Evolutionary conservation across 208 protist genomes (phyloP).

Genomic region (Angomonas deanei): DNA sequence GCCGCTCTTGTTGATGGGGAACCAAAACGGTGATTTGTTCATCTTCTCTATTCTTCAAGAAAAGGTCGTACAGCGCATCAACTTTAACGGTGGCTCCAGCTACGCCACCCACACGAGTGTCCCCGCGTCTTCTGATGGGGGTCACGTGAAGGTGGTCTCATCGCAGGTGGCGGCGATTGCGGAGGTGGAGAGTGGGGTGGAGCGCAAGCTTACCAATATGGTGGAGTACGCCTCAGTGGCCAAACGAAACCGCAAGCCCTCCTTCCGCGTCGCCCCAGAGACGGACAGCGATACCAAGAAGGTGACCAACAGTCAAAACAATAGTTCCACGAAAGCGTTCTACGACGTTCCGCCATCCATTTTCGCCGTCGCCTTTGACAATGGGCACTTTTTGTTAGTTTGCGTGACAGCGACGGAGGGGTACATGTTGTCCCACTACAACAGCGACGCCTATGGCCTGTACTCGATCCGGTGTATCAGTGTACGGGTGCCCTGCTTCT

Average conservation of each 20-base stretch:
- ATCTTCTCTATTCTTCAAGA: constrained; percentile 65
- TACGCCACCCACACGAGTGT: constrained; percentile 10
- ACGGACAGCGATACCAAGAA: constrained; percentile 11
- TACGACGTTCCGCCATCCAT: constrained; percentile 42
- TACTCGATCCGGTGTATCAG: constrained; percentile 50
- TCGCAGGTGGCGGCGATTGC: constrained; percentile 67
- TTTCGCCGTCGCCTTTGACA: constrained; percentile 78
- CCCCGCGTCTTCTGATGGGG: constrained; percentile 2
- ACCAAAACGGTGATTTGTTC: constrained; percentile 77
- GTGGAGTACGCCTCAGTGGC: constrained; percentile 37
- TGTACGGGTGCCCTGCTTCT: constrained; percentile 52
- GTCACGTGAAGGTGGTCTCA: constrained; percentile 36
- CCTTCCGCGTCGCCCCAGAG: constrained; percentile 17
- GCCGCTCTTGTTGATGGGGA: constrained; percentile 80
- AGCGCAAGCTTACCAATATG: constrained; percentile 44
- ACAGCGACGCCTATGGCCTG: constrained; percentile 29
- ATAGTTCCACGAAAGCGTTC: constrained; percentile 23
- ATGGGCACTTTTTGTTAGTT: constrained; percentile 66
- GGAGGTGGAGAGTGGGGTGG: constrained; percentile 65
- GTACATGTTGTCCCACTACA: constrained; percentile 55
- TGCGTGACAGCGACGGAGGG: constrained; percentile 48
- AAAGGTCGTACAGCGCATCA: constrained; percentile 66
- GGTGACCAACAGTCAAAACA: neutral
- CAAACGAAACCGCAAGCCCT: constrained; percentile 23
- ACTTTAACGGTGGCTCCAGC: constrained; percentile 34